Evolutionary conservation across 371 early-diverging fungal genomes (phyloP), one percentile per base, ranked within the genome.

Genomic region (Mucor racemosus): DNA sequence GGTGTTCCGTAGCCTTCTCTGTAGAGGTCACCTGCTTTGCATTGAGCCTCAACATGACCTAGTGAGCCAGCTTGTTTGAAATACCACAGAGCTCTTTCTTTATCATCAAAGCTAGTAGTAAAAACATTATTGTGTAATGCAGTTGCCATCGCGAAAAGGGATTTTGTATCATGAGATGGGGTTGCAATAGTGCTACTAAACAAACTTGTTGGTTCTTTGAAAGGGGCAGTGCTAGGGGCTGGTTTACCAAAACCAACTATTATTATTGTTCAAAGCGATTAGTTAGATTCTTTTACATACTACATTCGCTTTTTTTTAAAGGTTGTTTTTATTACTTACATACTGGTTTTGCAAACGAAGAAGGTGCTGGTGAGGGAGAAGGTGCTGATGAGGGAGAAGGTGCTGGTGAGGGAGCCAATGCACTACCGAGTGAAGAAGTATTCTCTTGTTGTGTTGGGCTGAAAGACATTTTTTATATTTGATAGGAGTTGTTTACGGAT

Each of bases 1-100:
- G 46, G n/a, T 4, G 36, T 13, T 1, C 48, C 65, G 7, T 65
- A 40, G 14, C 65, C 65, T 26, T 57, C 41, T 10, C 35, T 57
- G 14, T 42, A 36, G 34, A 65, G 41, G 9, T 19, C 38, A 1
- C 58, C 58, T 5, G 58, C 14, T 5, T 35, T 44, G 15, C 44
- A 46, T 21, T 48, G 21, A 4, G 65, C 65, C 13, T 58, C 31
- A 5, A 40, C 48, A 11, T 57, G 58, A 13, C 46, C 58, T 10
- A 42, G 9, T 15, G 40, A 44, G 7, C 58, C 65, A 3, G 58
- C 58, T 35, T 58, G 42, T 44, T n/a, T n/a, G 35, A 58, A 46
- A 21, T 35, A 46, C 1, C 17, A 2, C 6, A 56, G 7, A 13
- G 64, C 57, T 8, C 17, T 34, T n/a, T n/a, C 14, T 17, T 56